Percentiles rank a stretch among this genome's conserved stretches.
Conservation (phyloP, 2,329 filamentous ascomycete species). For the Fusarium pseudonygamai region DNA sequence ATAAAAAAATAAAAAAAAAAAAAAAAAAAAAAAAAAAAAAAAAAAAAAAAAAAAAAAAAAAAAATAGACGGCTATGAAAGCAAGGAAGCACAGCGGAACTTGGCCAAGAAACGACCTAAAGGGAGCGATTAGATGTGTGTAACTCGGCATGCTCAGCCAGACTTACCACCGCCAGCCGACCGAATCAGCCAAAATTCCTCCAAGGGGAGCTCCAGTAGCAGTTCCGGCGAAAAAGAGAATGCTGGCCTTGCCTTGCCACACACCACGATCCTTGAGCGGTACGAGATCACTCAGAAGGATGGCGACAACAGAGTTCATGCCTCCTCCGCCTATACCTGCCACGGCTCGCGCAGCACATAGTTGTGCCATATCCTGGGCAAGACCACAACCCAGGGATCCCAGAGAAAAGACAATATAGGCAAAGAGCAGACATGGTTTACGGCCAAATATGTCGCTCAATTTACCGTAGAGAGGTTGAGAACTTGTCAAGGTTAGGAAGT, state of each 20-base stretch:
- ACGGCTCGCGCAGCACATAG: constrained; percentile 69
- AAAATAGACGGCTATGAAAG: constrained; percentile 71
- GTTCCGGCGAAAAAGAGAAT: constrained; percentile 76
- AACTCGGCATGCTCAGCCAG: not conserved
- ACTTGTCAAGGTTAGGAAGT: constrained; percentile 78
- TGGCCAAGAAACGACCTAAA: constrained; percentile 75
- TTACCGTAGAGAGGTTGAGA: constrained; percentile 81
- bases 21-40: too few species aligned
- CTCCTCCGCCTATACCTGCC: constrained; percentile 71
- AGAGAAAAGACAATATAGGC: constrained; percentile 71
- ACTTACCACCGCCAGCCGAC: constrained; percentile 78
- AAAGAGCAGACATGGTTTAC: constrained; percentile 72
- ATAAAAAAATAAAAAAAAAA: too few species aligned
- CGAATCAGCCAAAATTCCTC: constrained; percentile 75
- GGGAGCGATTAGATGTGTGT: not conserved
- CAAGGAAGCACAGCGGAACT: constrained; percentile 72
- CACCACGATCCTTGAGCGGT: constrained; percentile 72
- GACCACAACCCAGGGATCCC: constrained; percentile 70
- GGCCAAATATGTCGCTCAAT: constrained; percentile 75
- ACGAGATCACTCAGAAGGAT: constrained; percentile 76
- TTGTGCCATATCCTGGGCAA: constrained; percentile 71
- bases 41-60: too few species aligned
- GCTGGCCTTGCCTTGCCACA: constrained; percentile 79
- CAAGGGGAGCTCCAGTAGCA: constrained; percentile 74
- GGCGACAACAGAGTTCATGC: constrained; percentile 74